A percentile compares a stretch with the other conserved stretches of the same genome.
Evolutionary conservation across 768 basidiomycete genomes (phyloP).

Genomic region (Lactarius indigo): DNA sequence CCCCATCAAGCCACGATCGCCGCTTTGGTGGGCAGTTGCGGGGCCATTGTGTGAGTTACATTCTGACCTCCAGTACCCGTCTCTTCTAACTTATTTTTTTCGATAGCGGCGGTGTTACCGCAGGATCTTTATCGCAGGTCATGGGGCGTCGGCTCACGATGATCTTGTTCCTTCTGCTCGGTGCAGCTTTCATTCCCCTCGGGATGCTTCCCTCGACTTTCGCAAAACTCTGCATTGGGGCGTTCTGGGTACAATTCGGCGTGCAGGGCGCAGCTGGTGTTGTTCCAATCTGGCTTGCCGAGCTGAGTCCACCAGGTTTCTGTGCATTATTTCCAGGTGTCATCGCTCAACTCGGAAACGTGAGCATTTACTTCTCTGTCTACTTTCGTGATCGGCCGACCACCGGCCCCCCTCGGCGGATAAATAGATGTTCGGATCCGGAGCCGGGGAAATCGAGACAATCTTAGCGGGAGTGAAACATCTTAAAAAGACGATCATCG

Average conservation of each 20-base stretch:
- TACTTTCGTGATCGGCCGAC: not conserved
- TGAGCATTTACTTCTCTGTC: slow-evolving; percentile 3
- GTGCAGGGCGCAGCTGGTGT: slow-evolving; percentile 38
- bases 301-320: slow-evolving; percentile 47
- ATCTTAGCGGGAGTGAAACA: slow-evolving; percentile 36
- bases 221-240: slow-evolving; percentile 39
- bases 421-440: slow-evolving; percentile 40
- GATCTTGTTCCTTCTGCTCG: slow-evolving; percentile 34
- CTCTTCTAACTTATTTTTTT: not conserved
- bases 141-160: slow-evolving; percentile 45
- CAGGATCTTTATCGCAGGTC: slow-evolving; percentile 40
- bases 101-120: slow-evolving; percentile 35
- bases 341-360: slow-evolving; percentile 41
- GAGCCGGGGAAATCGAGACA: slow-evolving; percentile 46
- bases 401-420: not conserved
- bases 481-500: slow-evolving; percentile 35
- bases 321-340: slow-evolving; percentile 43
- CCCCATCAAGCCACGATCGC: slow-evolving; percentile 35
- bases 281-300: slow-evolving; percentile 41
- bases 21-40: slow-evolving; percentile 41
- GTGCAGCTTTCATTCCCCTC: slow-evolving; percentile 35
- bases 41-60: slow-evolving; percentile 28
- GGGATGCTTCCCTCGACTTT: slow-evolving; percentile 46
- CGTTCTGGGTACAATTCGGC: slow-evolving; percentile 45
- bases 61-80: not conserved